A percentile compares a stretch with the other conserved stretches of the same genome.
Conservation (phyloP, 352 stramenopile species). For the Pythium chondricola region DNA sequence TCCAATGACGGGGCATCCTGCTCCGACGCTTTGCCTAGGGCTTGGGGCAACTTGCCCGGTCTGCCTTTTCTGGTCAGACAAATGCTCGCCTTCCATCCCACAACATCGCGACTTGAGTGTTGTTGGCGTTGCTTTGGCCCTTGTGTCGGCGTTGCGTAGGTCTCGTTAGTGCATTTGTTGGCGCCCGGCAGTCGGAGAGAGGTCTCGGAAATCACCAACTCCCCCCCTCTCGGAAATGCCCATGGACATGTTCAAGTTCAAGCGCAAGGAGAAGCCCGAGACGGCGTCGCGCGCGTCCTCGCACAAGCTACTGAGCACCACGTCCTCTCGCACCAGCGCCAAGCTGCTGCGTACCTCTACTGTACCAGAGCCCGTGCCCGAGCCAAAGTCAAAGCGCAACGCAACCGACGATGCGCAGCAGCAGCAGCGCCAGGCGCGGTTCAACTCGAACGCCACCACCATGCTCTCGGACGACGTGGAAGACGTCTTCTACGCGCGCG, state of each 20-base stretch:
- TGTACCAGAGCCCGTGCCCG: constrained; percentile 16
- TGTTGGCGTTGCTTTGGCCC: too few species aligned
- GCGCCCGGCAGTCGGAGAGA: too few species aligned
- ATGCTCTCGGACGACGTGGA: constrained; percentile 65
- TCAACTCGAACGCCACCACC: constrained; percentile 20
- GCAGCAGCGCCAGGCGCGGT: constrained; percentile 11
- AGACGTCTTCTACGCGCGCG: constrained; percentile 45
- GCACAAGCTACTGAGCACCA: constrained; percentile 27
- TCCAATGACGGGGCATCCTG: too few species aligned
- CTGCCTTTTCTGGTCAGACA: too few species aligned
- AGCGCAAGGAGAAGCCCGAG: constrained; percentile 39
- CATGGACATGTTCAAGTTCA: constrained; percentile 71
- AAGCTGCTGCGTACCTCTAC: constrained; percentile 11
- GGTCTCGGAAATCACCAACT: too few species aligned
- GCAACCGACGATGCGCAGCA: constrained; percentile 9
- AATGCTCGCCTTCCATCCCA: too few species aligned
- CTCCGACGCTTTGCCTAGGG: too few species aligned
- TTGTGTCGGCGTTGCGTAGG: too few species aligned
- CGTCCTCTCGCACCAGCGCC: constrained; percentile 13
- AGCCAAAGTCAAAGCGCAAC: constrained; percentile 9
- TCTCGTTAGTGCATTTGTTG: too few species aligned
- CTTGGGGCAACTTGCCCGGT: too few species aligned
- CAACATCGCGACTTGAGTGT: too few species aligned
- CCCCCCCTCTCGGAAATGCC: too few species aligned
- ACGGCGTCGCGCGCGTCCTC: constrained; percentile 21